Conservation (phyloP, 306 rosid species). For the Quercus aquifolioides region DNA sequence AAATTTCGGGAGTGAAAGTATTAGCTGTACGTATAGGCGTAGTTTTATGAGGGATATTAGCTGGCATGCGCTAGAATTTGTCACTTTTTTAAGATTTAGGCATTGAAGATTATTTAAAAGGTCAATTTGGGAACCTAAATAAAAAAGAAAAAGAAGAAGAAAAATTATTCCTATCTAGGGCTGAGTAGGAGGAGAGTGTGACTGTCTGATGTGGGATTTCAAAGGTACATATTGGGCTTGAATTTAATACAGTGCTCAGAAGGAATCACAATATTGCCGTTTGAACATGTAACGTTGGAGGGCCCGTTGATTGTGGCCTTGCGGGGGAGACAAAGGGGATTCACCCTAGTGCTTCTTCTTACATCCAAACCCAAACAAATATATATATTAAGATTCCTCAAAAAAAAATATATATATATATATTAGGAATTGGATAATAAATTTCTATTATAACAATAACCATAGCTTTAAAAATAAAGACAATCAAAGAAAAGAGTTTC, state of each 20-base stretch:
- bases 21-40: constrained; percentile 79
- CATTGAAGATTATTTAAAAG: neutral
- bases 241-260: neutral
- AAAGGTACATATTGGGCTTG: neutral
- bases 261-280: neutral
- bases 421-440: too few species aligned
- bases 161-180: constrained; percentile 6
- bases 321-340: too few species aligned
- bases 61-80: constrained; percentile 74
- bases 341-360: too few species aligned
- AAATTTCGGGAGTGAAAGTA: constrained; percentile 30
- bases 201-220: neutral
- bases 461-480: too few species aligned
- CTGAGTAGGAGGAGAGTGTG: neutral
- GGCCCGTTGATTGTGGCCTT: neutral
- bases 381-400: too few species aligned
- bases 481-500: too few species aligned
- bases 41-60: constrained; percentile 65
- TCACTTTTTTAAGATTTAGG: neutral
- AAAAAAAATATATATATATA: too few species aligned
- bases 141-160: neutral
- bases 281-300: neutral
- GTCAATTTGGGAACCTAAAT: neutral
- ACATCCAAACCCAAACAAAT: too few species aligned
- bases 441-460: too few species aligned